A percentile compares a stretch with the other conserved stretches of the same genome.
Conservation (phyloP, 2,329 filamentous ascomycete species). For the Neoascochyta sp. region DNA sequence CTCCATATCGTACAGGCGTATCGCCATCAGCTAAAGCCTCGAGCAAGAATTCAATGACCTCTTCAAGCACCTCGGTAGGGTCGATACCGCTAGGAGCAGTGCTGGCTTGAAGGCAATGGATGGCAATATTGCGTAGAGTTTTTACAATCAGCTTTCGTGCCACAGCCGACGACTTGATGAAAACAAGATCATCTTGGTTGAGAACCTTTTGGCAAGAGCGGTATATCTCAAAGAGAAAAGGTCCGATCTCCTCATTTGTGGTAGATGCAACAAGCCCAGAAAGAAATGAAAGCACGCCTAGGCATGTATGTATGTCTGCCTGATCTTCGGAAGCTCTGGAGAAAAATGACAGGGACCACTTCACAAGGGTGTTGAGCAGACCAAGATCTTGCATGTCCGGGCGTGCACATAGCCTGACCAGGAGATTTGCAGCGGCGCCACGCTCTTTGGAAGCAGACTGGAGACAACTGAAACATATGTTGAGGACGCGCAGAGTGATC, state of each 20-base stretch:
- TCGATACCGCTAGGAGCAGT: slow-evolving; percentile 34
- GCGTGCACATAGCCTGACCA: slow-evolving; percentile 78
- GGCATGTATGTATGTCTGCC: slow-evolving; percentile 66
- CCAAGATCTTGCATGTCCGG: slow-evolving; percentile 81
- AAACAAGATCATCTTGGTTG: slow-evolving; percentile 48
- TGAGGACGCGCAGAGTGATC: slow-evolving; percentile 67
- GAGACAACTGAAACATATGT: slow-evolving; percentile 68
- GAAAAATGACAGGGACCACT: slow-evolving; percentile 66
- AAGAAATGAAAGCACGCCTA: slow-evolving; percentile 76
- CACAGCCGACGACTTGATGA: slow-evolving; percentile 68
- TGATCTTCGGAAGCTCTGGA: slow-evolving; percentile 42
- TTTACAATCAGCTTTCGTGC: slow-evolving; percentile 82
- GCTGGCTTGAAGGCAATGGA: slow-evolving; percentile 56
- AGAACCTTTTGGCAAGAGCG: slow-evolving; percentile 59
- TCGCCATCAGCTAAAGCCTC: slow-evolving; percentile 79
- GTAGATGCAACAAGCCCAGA: slow-evolving; percentile 68
- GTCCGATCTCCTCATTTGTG: slow-evolving; percentile 70
- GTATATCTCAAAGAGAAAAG: slow-evolving; percentile 65
- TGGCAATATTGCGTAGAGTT: slow-evolving; percentile 69
- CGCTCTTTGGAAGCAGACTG: slow-evolving; percentile 77
- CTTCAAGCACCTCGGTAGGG: slow-evolving; percentile 57
- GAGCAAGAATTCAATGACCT: slow-evolving; percentile 76
- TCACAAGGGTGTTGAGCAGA: slow-evolving; percentile 63
- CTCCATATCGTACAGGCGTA: slow-evolving; percentile 83
- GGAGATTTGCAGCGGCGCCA: slow-evolving; percentile 76